Percentiles rank a stretch among this genome's conserved stretches.
These are phyloP conservation scores for Aspergillus sp. DNA, from an alignment of 2,329 filamentous ascomycete species.

Conservation along the genomic window DNA sequence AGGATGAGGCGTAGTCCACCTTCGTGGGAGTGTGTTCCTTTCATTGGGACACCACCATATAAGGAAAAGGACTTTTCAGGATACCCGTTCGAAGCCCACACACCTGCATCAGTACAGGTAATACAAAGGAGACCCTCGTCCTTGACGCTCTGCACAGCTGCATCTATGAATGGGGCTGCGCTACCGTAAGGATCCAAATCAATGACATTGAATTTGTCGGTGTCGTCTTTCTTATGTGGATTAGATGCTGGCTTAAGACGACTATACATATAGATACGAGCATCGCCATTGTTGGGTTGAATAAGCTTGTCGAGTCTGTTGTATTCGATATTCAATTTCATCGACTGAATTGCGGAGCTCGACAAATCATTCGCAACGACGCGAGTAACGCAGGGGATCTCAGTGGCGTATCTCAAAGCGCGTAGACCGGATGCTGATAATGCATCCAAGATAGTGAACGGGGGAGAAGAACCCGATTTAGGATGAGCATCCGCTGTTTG, in stretches of 20 bases:
- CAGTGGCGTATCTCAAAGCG: constrained; percentile 85
- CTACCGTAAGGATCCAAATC: constrained; percentile 96
- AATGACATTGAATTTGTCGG: constrained; percentile 80
- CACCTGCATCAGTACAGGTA: constrained; percentile 92
- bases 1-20: constrained; percentile 83
- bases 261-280: constrained; percentile 87
- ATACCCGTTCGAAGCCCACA: constrained; percentile 93
- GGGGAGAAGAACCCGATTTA: constrained; percentile 37
- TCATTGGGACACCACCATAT: constrained; percentile 88
- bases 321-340: constrained; percentile 79
- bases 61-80: constrained; percentile 89
- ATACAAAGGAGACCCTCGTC: constrained; percentile 91
- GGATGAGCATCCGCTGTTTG: constrained; percentile 15
- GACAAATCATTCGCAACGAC: constrained; percentile 91
- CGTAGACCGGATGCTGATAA: constrained; percentile 91
- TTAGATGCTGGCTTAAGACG: constrained; percentile 49
- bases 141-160: constrained; percentile 80
- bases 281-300: constrained; percentile 74
- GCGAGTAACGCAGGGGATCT: constrained; percentile 79
- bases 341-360: constrained; percentile 71
- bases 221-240: constrained; percentile 39
- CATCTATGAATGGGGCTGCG: constrained; percentile 87
- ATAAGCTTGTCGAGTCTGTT: constrained; percentile 74
- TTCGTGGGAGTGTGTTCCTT: constrained; percentile 84
- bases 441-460: constrained; percentile 88